Conservation (phyloP, 2,329 filamentous ascomycete species). For the Pseudogymnoascus sp. region DNA sequence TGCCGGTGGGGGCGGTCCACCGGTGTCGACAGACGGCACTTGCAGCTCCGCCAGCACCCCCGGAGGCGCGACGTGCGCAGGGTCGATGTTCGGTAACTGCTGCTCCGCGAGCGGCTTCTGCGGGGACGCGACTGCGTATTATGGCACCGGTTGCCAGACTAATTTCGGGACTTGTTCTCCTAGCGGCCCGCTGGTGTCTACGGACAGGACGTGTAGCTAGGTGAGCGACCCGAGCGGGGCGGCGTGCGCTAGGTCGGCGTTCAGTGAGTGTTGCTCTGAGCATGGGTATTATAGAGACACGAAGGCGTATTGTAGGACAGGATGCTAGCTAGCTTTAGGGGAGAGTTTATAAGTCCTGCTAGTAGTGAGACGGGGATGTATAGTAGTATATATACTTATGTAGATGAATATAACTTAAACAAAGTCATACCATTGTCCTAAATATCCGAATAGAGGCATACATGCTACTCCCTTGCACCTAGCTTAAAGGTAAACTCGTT, state of each 20-base stretch:
- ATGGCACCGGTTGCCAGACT: slow-evolving; percentile 17
- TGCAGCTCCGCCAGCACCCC: not conserved
- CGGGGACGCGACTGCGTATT: slow-evolving; percentile 18
- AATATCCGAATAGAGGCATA: too few species aligned
- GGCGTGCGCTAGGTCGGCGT: slow-evolving; percentile 15
- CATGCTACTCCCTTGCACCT: too few species aligned
- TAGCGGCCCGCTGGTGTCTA: slow-evolving; percentile 7
- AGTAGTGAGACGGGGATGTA: too few species aligned
- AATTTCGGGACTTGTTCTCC: slow-evolving; percentile 13
- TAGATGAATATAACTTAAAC: too few species aligned
- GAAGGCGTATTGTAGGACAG: not conserved
- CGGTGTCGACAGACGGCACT: slow-evolving; percentile 7
- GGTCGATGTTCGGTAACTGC: slow-evolving; percentile 16
- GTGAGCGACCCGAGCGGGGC: not conserved
- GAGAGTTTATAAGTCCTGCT: too few species aligned
- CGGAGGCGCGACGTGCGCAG: not conserved
- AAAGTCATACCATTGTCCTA: too few species aligned
- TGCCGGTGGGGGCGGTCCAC: not conserved
- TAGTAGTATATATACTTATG: too few species aligned
- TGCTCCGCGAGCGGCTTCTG: slow-evolving; percentile 19
- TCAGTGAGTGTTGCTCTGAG: not conserved
- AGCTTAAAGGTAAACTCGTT: slow-evolving; percentile 11
- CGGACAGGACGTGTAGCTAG: slow-evolving; percentile 15
- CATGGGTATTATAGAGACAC: not conserved
- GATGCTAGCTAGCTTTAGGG: not conserved